A percentile compares a stretch with the other conserved stretches of the same genome.
Conservation (phyloP, 2,329 filamentous ascomycete species). For the Cercospora sojina region DNA sequence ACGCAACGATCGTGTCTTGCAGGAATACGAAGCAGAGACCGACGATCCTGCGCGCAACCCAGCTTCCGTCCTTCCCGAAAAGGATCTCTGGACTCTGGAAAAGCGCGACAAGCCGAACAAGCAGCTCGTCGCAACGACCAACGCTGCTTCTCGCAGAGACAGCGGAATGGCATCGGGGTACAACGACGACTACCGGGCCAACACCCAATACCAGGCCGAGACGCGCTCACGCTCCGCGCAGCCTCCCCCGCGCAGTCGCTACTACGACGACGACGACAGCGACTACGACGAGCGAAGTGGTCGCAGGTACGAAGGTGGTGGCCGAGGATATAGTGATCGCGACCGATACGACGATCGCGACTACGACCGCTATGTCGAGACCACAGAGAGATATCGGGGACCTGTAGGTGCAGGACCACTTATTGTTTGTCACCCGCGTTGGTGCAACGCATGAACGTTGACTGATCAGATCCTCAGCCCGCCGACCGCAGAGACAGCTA, state of each 20-base stretch:
- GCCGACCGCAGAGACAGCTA: conserved; percentile 30
- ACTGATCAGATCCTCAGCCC: conserved; percentile 29
- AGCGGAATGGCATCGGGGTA: conserved; percentile 31
- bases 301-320: conserved; percentile 23
- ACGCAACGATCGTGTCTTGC: conserved; percentile 28
- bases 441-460: conserved; percentile 3
- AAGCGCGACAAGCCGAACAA: conserved; percentile 4
- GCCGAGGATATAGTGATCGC: conserved; percentile 32
- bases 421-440: conserved; percentile 28
- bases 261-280: conserved; percentile 35
- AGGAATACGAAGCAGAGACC: conserved; percentile 34
- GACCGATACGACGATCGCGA: conserved; percentile 25
- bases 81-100: conserved; percentile 20
- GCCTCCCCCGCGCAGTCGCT: conserved; percentile 28
- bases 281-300: conserved; percentile 36
- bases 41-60: conserved; percentile 34
- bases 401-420: conserved; percentile 36
- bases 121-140: conserved; percentile 12
- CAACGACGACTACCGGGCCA: conserved; percentile 29
- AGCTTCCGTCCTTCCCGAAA: conserved; percentile 26
- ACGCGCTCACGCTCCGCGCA: conserved; percentile 32
- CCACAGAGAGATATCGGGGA: conserved; percentile 36
- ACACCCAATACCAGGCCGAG: conserved; percentile 20
- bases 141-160: conserved; percentile 23
- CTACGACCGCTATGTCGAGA: conserved; percentile 35